Evolutionary conservation across 2,329 filamentous ascomycete species (phyloP), one percentile per base, ranked within the genome.

Genomic region (Canariomyces notabilis): DNA sequence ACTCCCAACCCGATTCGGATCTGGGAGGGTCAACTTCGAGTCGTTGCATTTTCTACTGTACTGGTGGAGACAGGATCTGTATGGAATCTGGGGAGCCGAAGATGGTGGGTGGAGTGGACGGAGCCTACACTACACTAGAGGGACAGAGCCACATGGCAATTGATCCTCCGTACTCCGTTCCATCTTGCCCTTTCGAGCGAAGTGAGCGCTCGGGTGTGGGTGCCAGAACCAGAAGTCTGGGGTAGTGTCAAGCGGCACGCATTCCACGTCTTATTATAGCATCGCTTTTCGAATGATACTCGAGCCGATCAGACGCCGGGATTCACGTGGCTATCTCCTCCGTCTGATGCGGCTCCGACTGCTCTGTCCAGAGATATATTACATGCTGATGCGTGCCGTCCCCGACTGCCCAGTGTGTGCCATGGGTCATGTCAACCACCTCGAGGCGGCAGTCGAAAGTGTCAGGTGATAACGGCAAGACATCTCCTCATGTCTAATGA

Each of bases 191-290:
- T 38, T 38, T 20, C 23, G 35, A 12, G 16, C 8, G 19, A 26
- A 11, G 6, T 11, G 22, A 11, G 11, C 22, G 22, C 21, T 18
- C 8, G 21, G 22, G 18, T 39, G 16, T 19, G 37, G n/a, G 15
- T 39, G 9, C n/a, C n/a, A n/a, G n/a, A 19, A 15, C 22, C 26
- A 19, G 18, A 26, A 46, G 38, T 46, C 47, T 46, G 42, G 43
- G 47, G 14, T 26, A 44, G 47, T 46, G 47, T 46, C 42, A 46
- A 46, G 47, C 47, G 47, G 42, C 47, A 46, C 42, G 15, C 12
- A 15, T 21, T 37, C 35, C 35, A 37, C 18, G 35, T 37, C n/a
- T n/a, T 39, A 11, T 29, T 8, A 12, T 11, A 12, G 26, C 9
- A 11, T 29, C 14, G 26, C 26, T 29, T 29, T 29, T n/a, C n/a